phyloP scores from a whole-genome alignment of 306 rosid genomes.

The Ochetophila trinervis region DNA sequence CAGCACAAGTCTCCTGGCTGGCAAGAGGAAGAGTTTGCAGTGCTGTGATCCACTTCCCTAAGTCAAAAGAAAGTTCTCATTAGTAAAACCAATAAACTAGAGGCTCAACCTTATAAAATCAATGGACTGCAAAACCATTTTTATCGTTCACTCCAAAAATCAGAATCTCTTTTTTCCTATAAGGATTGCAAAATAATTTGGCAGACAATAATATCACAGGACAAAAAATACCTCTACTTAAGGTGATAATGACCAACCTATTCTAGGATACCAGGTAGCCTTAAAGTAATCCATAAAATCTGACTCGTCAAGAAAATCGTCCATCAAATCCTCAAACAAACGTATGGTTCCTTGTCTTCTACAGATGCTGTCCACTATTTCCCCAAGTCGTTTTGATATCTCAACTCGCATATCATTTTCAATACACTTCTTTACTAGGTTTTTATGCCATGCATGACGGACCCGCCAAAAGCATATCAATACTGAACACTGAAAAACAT shows the following conservation, averaged over 20 bases:
- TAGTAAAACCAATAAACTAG: conserved; percentile 8
- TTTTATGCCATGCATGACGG: conserved; percentile 84
- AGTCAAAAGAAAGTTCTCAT: conserved; percentile 25
- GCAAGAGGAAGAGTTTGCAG: conserved; percentile 76
- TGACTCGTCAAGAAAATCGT: conserved; percentile 65
- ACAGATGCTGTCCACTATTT: conserved; percentile 58
- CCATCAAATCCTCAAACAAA: conserved; percentile 66
- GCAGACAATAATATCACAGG: not conserved
- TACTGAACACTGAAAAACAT: conserved; percentile 78
- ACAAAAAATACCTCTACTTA: conserved; percentile 18
- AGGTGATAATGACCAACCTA: conserved; percentile 49
- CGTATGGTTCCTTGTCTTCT: conserved; percentile 39
- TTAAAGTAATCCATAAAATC: conserved; percentile 79
- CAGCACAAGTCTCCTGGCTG: conserved; percentile 79
- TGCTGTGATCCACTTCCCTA: conserved; percentile 65
- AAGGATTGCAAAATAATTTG: not conserved
- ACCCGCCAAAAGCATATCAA: conserved; percentile 79
- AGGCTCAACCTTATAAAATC: not conserved
- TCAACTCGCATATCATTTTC: conserved; percentile 57
- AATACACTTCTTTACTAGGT: conserved; percentile 51
- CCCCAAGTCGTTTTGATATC: conserved; percentile 57
- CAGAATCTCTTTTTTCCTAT: not conserved
- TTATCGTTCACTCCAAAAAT: not conserved
- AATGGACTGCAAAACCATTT: not conserved
- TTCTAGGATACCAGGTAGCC: conserved; percentile 83